Conservation (phyloP, 1,284 basidiomycete genomes). For the Psilocybe mexicana region DNA sequence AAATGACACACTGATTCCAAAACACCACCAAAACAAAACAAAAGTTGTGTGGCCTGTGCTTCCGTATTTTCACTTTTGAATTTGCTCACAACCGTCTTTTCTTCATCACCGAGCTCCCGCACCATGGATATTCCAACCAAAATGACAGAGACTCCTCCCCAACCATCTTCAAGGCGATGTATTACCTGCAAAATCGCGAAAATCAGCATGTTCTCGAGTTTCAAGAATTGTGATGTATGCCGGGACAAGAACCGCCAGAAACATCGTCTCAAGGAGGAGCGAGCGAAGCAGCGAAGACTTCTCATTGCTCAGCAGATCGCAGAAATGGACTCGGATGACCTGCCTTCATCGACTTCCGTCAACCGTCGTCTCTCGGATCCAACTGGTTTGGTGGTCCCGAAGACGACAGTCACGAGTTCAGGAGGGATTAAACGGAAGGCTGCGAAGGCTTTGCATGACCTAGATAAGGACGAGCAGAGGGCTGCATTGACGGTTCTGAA, state of each 20-base stretch:
- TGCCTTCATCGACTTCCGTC: no score
- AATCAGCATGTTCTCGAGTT: neutral
- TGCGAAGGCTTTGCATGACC: constrained; percentile 9
- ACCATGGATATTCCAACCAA: neutral
- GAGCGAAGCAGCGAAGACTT: neutral
- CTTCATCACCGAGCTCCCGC: neutral
- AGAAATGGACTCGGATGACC: no score
- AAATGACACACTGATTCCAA: no score
- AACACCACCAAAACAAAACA: no score
- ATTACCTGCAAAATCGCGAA: neutral
- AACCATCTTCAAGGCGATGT: neutral
- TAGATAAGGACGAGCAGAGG: constrained; percentile 13
- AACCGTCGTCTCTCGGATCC: no score
- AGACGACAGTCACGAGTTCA: neutral
- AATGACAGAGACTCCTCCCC: neutral
- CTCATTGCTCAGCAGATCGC: no score
- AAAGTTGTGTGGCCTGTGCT: no score
- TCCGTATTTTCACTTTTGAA: no score
- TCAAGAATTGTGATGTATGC: constrained; percentile 13
- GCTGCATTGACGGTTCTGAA: constrained; percentile 12
- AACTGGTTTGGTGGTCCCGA: neutral
- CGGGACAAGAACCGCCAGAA: constrained; percentile 7
- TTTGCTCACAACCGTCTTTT: no score
- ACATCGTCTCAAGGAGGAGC: neutral
- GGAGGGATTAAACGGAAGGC: constrained; percentile 10